Base-by-base conservation (phyloP, 441 rosid genomes). In the Flueggea neowawraea region DNA sequence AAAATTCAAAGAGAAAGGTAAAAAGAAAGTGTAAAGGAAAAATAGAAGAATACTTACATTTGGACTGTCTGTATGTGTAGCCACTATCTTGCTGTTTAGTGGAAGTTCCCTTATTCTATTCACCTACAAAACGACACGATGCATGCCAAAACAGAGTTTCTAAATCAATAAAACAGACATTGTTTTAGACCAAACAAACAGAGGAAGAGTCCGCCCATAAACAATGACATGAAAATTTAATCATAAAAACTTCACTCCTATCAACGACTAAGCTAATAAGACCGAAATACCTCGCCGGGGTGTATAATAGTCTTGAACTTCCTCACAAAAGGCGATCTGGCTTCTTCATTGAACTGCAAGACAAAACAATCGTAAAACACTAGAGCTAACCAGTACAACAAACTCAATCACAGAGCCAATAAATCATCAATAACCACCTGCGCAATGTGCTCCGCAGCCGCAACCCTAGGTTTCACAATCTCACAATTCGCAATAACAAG, bases 61-160 rank as follows among this genome's bases (percentile, higher is more conserved):
- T 54, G 99, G 98, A 71, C 97, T 70, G 72, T 95, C 99, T 14
- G 99, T 95, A 69, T 95, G 99, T 28, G 99, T 95, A 61, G 99
- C 99, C 52, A 92, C 88, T 55, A 95, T 95, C 79, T 85, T 87
- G 66, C 91, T 80, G 67, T 92, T 90, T 64, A 88, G 99, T 11
- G 97, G 97, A 47, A 95, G 96, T 79, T 95, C 99, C 82, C 99
- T 83, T 76, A 95, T 95, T 73, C 99, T 87, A 80, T 95, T 95
- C 54, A 95, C 98, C 99, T 95, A 84, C 55, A 78, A 68, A 10
- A 47, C 50, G 0, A 47, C 6, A 36, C 12, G 7, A 47, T 11
- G 7, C n/a, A 47, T 47, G 12, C 50, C 14, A 14, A 47, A 11
- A 36, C 9, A 36, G 41, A 36, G 4, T 36, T 36, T 36, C 41